Evolutionary conservation across 768 basidiomycete species (phyloP).

Genomic region (Auriscalpium microsporum): DNA sequence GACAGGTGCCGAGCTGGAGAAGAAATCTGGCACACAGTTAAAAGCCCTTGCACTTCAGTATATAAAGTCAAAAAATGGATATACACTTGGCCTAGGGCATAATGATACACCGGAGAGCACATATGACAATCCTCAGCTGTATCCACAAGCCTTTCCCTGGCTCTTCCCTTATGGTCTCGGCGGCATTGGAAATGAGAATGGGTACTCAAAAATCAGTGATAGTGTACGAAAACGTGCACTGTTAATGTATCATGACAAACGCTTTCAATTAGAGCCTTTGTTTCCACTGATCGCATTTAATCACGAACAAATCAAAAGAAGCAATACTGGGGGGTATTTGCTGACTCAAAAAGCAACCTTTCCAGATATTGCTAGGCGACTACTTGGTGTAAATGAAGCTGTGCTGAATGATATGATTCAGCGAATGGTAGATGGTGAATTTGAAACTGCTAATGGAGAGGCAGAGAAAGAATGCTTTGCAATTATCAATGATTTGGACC

Average conservation of each 20-base stretch:
- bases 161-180: conserved; percentile 34
- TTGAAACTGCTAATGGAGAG: not conserved
- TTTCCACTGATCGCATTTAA: conserved; percentile 34
- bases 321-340: conserved; percentile 20
- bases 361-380: not conserved
- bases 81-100: conserved; percentile 24
- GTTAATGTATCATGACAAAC: conserved; percentile 32
- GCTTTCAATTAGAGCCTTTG: conserved; percentile 29
- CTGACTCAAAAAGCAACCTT: conserved; percentile 5
- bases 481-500: conserved; percentile 8
- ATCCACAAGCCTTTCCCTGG: conserved; percentile 34
- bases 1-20: conserved; percentile 17
- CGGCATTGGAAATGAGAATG: conserved; percentile 21
- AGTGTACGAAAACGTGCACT: conserved; percentile 21
- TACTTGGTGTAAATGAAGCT: not conserved
- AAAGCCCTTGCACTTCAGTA: conserved; percentile 22
- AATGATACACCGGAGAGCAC: conserved; percentile 19
- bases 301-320: conserved; percentile 28
- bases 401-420: conserved; percentile 1
- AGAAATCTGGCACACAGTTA: not conserved
- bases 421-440: not conserved
- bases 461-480: conserved; percentile 7
- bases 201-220: conserved; percentile 13
- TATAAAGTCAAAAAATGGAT: conserved; percentile 16
- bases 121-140: conserved; percentile 27